Base-by-base conservation (phyloP, 2,329 filamentous ascomycete species). In the Aureobasidium sp. region DNA sequence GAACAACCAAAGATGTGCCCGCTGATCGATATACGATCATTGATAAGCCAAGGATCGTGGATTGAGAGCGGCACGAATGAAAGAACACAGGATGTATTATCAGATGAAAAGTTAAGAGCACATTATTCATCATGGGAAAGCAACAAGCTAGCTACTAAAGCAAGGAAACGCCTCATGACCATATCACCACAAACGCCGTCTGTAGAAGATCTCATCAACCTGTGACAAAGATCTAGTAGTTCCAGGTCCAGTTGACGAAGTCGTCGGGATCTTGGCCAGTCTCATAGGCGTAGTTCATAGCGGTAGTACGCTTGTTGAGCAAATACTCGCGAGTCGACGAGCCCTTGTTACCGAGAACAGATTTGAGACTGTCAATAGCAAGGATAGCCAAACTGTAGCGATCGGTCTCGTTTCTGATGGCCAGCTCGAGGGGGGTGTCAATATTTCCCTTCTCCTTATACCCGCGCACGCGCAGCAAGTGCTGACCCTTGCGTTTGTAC, bases 381-480 rank as follows among this genome's bases (percentile, higher is more conserved):
- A 88, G 84, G 64, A 92, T 90, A 10, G 89, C 88, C 41, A 92
- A 76, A 67, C 85, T 89, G 76, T 88, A 92, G 32, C 89, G 82
- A 75, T 92, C 89, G 0, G 88, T 89, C 69, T 87, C 81, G 75
- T 92, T 92, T 64, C 88, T 81, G 70, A 91, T 89, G 32, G 88
- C 88, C 66, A 92, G 77, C 75, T 91, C 88, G 23, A 91, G 83
- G 1, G 88, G 89, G 0, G 89, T 91, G 71, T 92, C 87, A 67
- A 91, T 91, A 72, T 91, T 92, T 51, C 89, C 89, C 81, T 92
- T 91, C 78, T 92, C 88, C 70, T 83, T 86, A 78, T 91, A 92
- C 1, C 89, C 89, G 36, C 86, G 80, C n/a, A 92, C 89, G 68
- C 89, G 85, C 65, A 91, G 74, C 73, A 89, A 85, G 50, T 79